phyloP scores from a whole-genome alignment of 169 alveolate species.

The Cryptosporidium tyzzeri region DNA sequence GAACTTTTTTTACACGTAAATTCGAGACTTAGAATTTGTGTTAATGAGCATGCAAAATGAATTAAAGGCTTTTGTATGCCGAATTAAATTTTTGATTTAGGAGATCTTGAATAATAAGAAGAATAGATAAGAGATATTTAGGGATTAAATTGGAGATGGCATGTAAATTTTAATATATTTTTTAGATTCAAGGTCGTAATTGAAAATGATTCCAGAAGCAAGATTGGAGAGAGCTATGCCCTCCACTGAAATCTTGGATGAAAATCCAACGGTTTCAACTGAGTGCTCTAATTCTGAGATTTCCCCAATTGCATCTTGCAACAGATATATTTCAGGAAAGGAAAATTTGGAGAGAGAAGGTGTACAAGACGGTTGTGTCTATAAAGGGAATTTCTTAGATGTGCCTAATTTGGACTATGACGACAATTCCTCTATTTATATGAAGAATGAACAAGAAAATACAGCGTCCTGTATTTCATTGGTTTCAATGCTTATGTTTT shows the following conservation, averaged over 20 bases:
- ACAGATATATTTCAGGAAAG: not conserved
- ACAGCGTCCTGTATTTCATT: constrained; percentile 3
- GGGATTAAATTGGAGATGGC: not conserved
- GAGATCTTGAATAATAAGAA: not conserved
- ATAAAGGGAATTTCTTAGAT: not conserved
- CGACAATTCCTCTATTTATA: not conserved
- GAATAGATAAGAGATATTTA: not conserved
- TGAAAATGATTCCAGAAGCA: not conserved
- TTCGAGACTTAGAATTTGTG: constrained; percentile 8
- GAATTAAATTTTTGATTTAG: not conserved
- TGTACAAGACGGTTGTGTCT: not conserved
- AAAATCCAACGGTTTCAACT: constrained; percentile 52
- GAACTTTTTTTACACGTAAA: constrained; percentile 2
- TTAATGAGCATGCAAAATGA: not conserved
- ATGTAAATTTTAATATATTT: not conserved
- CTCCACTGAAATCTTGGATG: constrained; percentile 34
- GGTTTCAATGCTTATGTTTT: constrained; percentile 55
- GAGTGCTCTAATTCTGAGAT: constrained; percentile 44
- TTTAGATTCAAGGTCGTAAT: not conserved
- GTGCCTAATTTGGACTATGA: not conserved
- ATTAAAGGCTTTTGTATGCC: not conserved
- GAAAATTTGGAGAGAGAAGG: constrained; percentile 5
- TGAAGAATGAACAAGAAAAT: not conserved
- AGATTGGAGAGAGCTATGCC: not conserved
- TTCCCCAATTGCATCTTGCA: not conserved